Conservation (phyloP, 192 early-diverging fungal genomes). For the Rhizophagus clarus region DNA sequence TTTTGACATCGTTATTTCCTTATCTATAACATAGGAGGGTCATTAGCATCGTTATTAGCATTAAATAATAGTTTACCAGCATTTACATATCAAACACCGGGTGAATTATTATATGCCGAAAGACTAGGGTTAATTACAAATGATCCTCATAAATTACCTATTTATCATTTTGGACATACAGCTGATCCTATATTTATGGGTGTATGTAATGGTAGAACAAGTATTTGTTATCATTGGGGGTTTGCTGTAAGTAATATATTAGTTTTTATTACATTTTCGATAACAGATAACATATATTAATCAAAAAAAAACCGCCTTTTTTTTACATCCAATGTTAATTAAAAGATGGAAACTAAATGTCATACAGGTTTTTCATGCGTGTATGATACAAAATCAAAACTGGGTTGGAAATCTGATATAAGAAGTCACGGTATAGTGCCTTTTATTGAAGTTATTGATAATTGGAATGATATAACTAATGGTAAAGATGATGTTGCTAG, state of each 20-base stretch:
- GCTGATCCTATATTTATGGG: slow-evolving; percentile 93
- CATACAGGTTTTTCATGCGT: slow-evolving; percentile 75
- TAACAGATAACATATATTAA: slow-evolving; percentile 59
- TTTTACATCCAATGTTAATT: slow-evolving; percentile 35
- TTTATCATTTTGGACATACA: slow-evolving; percentile 91
- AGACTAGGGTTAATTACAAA: slow-evolving; percentile 59
- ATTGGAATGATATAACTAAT: slow-evolving; percentile 28
- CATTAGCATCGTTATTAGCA: slow-evolving; percentile 76
- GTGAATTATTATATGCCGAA: slow-evolving; percentile 74
- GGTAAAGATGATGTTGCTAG: slow-evolving; percentile 38
- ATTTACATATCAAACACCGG: slow-evolving; percentile 84
- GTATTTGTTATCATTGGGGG: slow-evolving; percentile 35
- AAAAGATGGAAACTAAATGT: slow-evolving; percentile 84
- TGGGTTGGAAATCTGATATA: slow-evolving; percentile 70
- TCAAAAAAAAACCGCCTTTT: slow-evolving; percentile 42
- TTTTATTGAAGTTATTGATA: slow-evolving; percentile 69
- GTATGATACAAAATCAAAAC: slow-evolving; percentile 65
- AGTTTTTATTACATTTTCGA: not conserved
- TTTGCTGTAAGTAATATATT: slow-evolving; percentile 36
- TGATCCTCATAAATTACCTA: slow-evolving; percentile 61
- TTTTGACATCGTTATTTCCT: no score
- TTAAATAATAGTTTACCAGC: slow-evolving; percentile 83
- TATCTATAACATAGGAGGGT: slow-evolving; percentile 32
- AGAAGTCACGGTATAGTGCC: slow-evolving; percentile 77
- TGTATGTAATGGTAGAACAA: slow-evolving; percentile 63